Percentiles rank a stretch among this genome's conserved stretches.
Evolutionary conservation across 1,284 basidiomycete genomes (phyloP).

Genomic region (Inonotus hispidus): DNA sequence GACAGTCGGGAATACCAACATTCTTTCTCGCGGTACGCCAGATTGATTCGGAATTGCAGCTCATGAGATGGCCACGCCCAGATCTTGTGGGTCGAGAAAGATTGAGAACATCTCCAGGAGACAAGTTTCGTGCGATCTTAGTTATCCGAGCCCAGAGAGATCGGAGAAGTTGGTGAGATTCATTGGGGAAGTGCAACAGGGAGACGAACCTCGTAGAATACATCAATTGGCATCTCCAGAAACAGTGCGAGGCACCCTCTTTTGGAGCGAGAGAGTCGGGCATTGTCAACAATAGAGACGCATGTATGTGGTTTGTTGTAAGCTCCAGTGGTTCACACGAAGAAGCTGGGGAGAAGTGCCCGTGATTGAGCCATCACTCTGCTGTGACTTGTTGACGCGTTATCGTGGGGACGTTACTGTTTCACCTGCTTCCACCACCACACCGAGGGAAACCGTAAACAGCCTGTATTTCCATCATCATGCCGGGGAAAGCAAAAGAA

Average conservation of each 20-base stretch:
- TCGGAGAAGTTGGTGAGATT: no score
- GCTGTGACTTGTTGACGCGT: neutral
- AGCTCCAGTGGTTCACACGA: no score
- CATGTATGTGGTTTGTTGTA: neutral
- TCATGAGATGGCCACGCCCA: conserved; percentile 17
- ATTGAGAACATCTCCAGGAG: conserved; percentile 19
- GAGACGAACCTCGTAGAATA: conserved; percentile 30
- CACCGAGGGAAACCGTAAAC: neutral
- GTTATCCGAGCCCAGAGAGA: neutral
- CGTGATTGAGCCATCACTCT: no score
- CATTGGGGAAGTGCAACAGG: no score
- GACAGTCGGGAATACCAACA: conserved; percentile 27
- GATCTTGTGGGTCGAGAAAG: conserved; percentile 19
- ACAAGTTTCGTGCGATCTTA: conserved; percentile 4
- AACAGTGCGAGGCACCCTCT: conserved; percentile 14
- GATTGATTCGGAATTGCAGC: conserved; percentile 11
- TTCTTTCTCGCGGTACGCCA: conserved; percentile 17
- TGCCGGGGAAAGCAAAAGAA: conserved; percentile 23
- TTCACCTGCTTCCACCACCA: neutral
- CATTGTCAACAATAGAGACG: neutral
- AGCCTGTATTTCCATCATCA: neutral
- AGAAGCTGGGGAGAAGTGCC: no score
- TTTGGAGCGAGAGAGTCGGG: neutral
- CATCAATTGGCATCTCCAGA: conserved; percentile 26
- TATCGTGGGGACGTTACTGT: neutral